Evolutionary conservation across 2,329 filamentous ascomycete genomes (phyloP).

Genomic region (Arthroderma sp.): DNA sequence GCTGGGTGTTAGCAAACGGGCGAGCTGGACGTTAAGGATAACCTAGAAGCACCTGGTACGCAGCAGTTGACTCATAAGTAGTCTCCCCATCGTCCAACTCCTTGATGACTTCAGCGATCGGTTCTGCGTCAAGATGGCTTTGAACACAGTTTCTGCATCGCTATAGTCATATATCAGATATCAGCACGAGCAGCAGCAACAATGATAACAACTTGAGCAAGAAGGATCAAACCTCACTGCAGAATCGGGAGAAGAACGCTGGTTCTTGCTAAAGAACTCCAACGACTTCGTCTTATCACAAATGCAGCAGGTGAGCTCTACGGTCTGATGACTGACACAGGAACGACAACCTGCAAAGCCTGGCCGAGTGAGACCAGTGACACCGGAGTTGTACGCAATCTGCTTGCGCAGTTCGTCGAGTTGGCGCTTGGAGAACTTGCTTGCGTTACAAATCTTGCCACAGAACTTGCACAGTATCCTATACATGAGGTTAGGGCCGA

Average conservation of each 20-base stretch:
- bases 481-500: neutral
- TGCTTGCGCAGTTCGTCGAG: conserved; percentile 26
- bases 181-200: conserved; percentile 4
- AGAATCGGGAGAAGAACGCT: conserved; percentile 36
- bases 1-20: neutral
- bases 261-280: conserved; percentile 39
- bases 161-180: conserved; percentile 21
- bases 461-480: conserved; percentile 40
- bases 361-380: conserved; percentile 12
- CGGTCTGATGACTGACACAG: conserved; percentile 34
- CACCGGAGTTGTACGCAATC: conserved; percentile 14
- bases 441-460: conserved; percentile 28
- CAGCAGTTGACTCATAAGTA: neutral
- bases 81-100: conserved; percentile 12
- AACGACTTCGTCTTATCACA: conserved; percentile 39
- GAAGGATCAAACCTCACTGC: conserved; percentile 29
- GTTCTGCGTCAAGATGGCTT: conserved; percentile 23
- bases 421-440: conserved; percentile 39
- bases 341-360: conserved; percentile 30
- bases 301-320: conserved; percentile 39
- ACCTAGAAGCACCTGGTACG: neutral
- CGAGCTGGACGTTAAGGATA: neutral
- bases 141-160: conserved; percentile 33
- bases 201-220: neutral
- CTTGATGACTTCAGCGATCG: conserved; percentile 23